A percentile compares a stretch with the other conserved stretches of the same genome.
These are phyloP conservation scores for Pichia terricola DNA, from an alignment of 1,139 yeast species.

Conservation along the genomic window DNA sequence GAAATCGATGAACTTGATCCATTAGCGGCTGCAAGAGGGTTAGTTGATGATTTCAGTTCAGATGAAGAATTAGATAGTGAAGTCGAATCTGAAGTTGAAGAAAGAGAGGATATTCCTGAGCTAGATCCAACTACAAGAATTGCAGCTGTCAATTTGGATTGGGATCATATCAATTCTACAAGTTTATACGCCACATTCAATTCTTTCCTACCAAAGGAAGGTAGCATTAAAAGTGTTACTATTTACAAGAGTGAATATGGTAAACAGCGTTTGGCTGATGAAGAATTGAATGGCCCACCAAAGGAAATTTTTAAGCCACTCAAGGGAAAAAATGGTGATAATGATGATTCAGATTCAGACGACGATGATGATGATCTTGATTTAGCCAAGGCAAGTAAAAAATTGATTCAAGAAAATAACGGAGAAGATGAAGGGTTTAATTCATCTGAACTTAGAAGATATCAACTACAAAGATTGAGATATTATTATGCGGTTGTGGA, in stretches of 20 bases:
- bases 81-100: constrained; percentile 27
- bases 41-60: constrained; percentile 32
- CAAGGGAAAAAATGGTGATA: constrained; percentile 16
- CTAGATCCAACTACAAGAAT: constrained; percentile 77
- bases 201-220: constrained; percentile 76
- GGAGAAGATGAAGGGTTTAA: constrained; percentile 61
- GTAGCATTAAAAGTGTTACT: constrained; percentile 57
- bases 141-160: constrained; percentile 93
- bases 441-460: constrained; percentile 43
- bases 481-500: constrained; percentile 90
- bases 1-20: constrained; percentile 33
- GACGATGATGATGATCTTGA: constrained; percentile 37
- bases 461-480: constrained; percentile 74
- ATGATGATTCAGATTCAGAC: constrained; percentile 34
- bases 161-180: constrained; percentile 85
- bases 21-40: constrained; percentile 48
- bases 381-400: constrained; percentile 47
- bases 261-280: constrained; percentile 82
- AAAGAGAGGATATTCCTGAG: constrained; percentile 61
- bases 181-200: constrained; percentile 87
- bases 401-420: constrained; percentile 54
- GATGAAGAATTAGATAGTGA: constrained; percentile 17
- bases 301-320: constrained; percentile 56
- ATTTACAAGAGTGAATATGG: constrained; percentile 94
- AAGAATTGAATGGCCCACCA: constrained; percentile 90